Conservation (phyloP, 2,329 filamentous ascomycete genomes). For the Xylariomycetidae sp. region DNA sequence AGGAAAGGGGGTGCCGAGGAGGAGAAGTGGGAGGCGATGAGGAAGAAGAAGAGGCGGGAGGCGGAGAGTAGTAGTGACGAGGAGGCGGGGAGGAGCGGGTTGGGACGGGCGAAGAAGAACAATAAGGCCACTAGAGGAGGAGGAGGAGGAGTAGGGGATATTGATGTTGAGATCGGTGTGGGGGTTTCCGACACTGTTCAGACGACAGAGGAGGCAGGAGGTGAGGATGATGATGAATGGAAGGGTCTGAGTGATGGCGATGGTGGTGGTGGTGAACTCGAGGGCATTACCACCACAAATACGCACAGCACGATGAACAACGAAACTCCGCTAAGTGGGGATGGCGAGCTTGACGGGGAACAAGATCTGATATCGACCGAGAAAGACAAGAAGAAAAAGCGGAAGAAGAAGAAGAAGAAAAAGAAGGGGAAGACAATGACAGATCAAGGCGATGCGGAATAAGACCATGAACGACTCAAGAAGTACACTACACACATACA, state of each 20-base stretch:
- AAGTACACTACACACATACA: too few relatives aligned
- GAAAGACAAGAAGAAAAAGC: constrained; percentile 1
- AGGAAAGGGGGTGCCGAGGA: constrained; percentile 8
- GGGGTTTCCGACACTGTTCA: too few relatives aligned
- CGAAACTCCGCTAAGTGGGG: too few relatives aligned
- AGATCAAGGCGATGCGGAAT: constrained; percentile 3
- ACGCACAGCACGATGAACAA: too few relatives aligned
- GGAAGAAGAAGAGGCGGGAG: constrained; percentile 8
- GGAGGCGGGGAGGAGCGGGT: constrained; percentile 25
- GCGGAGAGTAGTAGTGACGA: constrained; percentile 23
- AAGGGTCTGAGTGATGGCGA: background rate
- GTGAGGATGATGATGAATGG: background rate
- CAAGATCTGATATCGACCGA: too few relatives aligned
- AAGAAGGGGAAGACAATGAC: constrained; percentile 22
- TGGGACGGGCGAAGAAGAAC: constrained; percentile 25
- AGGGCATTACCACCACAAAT: too few relatives aligned
- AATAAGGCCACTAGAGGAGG: constrained; percentile 4
- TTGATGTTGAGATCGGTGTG: too few relatives aligned
- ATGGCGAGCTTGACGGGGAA: too few relatives aligned
- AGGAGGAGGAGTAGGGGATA: constrained; percentile 7
- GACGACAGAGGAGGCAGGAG: too few relatives aligned
- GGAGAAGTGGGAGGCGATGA: constrained; percentile 1
- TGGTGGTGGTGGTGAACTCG: constrained; percentile 1
- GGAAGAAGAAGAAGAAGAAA: constrained; percentile 23
- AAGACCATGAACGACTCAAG: background rate